Evolutionary conservation across 1,284 basidiomycete species (phyloP), one percentile per base, ranked within the genome.

Genomic region (Puccinia novopanici): DNA sequence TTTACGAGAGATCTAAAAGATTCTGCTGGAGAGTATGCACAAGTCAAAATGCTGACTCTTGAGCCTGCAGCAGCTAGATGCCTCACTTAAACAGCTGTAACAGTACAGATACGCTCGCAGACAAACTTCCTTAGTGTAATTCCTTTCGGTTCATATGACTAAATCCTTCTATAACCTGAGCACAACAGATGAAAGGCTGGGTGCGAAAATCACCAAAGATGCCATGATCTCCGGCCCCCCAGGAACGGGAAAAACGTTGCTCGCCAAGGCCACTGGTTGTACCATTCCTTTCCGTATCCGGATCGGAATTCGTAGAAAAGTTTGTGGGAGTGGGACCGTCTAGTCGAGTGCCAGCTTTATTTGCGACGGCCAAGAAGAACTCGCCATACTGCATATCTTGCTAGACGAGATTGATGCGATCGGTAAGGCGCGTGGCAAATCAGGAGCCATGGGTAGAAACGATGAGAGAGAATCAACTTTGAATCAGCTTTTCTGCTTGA

Each of bases 261-360:
- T 99, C 48, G 97, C 97, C 48, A 99, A 99, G 87, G 97, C 97
- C 0, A 98, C 97, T 3, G 97, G 92, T 91, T 70, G 96, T 98
- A 3, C 96, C 96, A 57, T 99, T 99, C 91, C 89, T 98, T 78
- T 97, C 94, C 37, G 96, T 99, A 55, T 98, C 96, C 63, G 96
- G 97, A 78, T 98, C 96, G 78, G 97, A 99, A 86, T 99, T 99
- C 85, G 95, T 99, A 82, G 97, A 99, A 88, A 98, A 99, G 95
- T 99, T 99, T 85, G 97, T 99, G 82, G 96, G 96, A 88, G 97
- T 99, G 80, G 96, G 96, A 84, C 95, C 96, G 2, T 97, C 94
- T n/a, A n/a, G n/a, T 15, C 91, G 97, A 83, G 97, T 99, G 17
- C 91, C 97, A 76, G 96, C 99, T 87, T 90, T 99, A 77, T 99